Evolutionary conservation across 2,329 filamentous ascomycete genomes (phyloP).

Genomic region (Aspergillus intermedius): DNA sequence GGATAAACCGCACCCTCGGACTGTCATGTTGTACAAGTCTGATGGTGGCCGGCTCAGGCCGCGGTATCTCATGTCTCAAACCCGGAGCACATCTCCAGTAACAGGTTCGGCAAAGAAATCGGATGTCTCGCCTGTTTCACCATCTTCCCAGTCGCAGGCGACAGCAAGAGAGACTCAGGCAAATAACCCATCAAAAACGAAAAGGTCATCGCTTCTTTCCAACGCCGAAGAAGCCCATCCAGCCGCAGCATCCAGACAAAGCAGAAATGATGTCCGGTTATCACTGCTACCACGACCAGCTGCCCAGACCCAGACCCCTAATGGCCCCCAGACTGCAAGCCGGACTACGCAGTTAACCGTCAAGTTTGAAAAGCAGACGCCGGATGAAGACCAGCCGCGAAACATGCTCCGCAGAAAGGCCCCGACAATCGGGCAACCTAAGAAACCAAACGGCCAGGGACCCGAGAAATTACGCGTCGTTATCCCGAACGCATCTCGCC

Average conservation of each 20-base stretch:
- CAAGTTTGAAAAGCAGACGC: constrained; percentile 11
- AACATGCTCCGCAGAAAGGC: constrained; percentile 39
- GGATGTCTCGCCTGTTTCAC: constrained; percentile 11
- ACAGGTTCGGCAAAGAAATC: constrained; percentile 14
- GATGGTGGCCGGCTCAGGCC: constrained; percentile 25
- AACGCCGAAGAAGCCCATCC: constrained; percentile 18
- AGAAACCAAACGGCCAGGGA: constrained; percentile 5
- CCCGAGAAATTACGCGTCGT: constrained; percentile 26
- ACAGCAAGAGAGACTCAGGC: constrained; percentile 15
- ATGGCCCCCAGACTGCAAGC: constrained; percentile 1
- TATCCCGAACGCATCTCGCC: constrained; percentile 19
- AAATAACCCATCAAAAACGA: constrained; percentile 15
- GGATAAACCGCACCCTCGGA: constrained; percentile 20
- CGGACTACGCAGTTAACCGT: constrained; percentile 8
- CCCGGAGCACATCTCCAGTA: constrained; percentile 19
- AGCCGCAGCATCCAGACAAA: constrained; percentile 13
- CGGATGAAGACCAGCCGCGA: constrained; percentile 21
- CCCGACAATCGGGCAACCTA: constrained; percentile 34
- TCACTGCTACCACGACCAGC: constrained; percentile 25
- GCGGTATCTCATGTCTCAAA: constrained; percentile 18
- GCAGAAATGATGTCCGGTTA: constrained; percentile 17
- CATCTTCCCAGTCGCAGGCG: constrained; percentile 21
- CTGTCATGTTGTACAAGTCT: constrained; percentile 33
- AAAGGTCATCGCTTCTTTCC: constrained; percentile 24
- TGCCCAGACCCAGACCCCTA: constrained; percentile 8